Evolutionary conservation across 345 rosid genomes (phyloP), one percentile per base, ranked within the genome.

Genomic region (Syzygium grande): DNA sequence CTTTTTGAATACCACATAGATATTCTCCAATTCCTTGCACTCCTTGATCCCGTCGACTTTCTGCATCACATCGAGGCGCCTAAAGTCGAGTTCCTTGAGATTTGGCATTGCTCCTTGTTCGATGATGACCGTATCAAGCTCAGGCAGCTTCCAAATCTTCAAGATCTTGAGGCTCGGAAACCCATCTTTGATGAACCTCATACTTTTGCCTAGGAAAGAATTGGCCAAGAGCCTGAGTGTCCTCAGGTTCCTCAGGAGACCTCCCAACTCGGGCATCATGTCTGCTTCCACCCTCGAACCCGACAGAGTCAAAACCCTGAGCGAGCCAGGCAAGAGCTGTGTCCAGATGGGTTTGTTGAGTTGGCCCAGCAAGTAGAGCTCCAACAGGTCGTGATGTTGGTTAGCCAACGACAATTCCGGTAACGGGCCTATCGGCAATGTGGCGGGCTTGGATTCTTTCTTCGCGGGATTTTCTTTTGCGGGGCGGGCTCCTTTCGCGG

Each of bases 41-140:
- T 23, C 5, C 10, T 4, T 0, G 61, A 56, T 56, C 61, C 61
- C 13, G 9, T 22, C 0, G 2, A 22, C 11, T 4, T 25, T 22
- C 10, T 1, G 9, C 61, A 56, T 1, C n/a, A 0, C 19, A 4
- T 23, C 14, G 14, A 23, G 29, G 63, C 2, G 63, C 63, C 63
- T 58, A 10, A 58, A 23, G 3, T 58, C 63, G n/a, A 58, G 29
- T 25, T 23, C 13, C 25, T 10, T 9, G 29, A 58, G 63, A 23
- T 58, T 29, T 1, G 5, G n/a, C 63, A 58, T 23, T 10, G 63
- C 63, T 58, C 63, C 63, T 10, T 7, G 1, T 23, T 23, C 6
- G 3, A 58, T 58, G 1, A 0, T 23, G n/a, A 56, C n/a, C 13
- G 9, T 2, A 0, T 9, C 1, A 5, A 56, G 63, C 3, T 23